Evolutionary conservation across 1,139 yeast genomes (phyloP).

Genomic region (Magnusiomyces fungicola): DNA sequence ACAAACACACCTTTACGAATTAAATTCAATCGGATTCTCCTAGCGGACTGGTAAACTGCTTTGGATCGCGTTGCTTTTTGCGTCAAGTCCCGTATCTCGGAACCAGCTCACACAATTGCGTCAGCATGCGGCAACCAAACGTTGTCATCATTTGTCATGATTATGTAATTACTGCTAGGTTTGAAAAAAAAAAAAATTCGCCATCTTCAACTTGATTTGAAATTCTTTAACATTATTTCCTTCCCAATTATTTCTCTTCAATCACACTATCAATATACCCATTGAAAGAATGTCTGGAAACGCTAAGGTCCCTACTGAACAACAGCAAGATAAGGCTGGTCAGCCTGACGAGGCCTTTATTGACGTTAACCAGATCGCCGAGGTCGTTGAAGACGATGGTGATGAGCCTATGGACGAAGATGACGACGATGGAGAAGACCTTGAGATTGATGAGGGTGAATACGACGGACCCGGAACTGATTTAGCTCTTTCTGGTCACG

Average conservation of each 20-base stretch:
- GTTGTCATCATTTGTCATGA: no score
- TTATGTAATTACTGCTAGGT: no score
- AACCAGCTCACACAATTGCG: no score
- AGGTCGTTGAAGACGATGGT: constrained; percentile 23
- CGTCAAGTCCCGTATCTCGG: no score
- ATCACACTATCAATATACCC: background rate
- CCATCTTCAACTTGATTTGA: background rate
- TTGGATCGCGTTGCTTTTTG: no score
- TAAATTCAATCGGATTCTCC: no score
- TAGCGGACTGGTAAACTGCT: no score
- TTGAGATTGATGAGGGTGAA: constrained; percentile 12
- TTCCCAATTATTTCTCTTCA: background rate
- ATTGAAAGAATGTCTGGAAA: no score
- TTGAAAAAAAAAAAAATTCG: background rate
- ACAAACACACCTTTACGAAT: no score
- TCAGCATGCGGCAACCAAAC: no score
- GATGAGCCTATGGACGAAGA: constrained; percentile 17
- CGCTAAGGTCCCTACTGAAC: background rate
- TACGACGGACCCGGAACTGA: constrained; percentile 20
- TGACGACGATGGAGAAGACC: constrained; percentile 15
- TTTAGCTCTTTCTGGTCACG: constrained; percentile 14
- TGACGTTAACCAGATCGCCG: constrained; percentile 24
- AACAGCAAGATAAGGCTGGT: background rate
- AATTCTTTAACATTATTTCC: no score
- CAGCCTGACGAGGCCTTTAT: constrained; percentile 8